phyloP scores from a whole-genome alignment of 139 green algal species.

The Tetradesmus obliquus region DNA sequence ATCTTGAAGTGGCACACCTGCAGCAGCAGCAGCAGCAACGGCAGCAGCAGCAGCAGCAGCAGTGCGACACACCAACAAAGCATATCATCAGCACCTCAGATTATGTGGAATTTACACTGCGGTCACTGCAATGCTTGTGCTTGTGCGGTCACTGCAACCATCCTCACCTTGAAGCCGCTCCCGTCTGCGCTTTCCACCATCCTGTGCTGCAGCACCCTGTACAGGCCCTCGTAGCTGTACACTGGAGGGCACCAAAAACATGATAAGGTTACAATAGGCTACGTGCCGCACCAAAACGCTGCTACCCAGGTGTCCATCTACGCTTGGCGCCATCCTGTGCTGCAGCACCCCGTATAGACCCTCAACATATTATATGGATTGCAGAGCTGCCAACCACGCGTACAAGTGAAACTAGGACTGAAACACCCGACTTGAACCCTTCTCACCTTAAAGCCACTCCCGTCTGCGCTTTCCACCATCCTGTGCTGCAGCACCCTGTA shows the following conservation, averaged over 20 bases:
- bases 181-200: constrained; percentile 26
- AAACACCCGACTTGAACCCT: background rate
- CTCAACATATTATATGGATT: too few species aligned
- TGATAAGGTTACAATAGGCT: too few species aligned
- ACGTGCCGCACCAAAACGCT: too few species aligned
- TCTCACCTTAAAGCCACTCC: background rate
- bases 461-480: constrained; percentile 23
- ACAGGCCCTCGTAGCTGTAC: constrained; percentile 72
- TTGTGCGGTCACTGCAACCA: background rate
- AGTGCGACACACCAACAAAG: too few species aligned
- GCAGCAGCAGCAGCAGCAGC: too few species aligned
- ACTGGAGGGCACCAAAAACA: background rate
- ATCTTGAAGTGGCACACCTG: constrained; percentile 30
- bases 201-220: constrained; percentile 49
- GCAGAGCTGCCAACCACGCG: too few species aligned
- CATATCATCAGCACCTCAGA: too few species aligned
- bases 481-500: constrained; percentile 55
- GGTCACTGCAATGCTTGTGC: too few species aligned
- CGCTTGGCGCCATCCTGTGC: background rate
- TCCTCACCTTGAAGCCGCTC: background rate
- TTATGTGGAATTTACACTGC: too few species aligned
- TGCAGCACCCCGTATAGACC: background rate
- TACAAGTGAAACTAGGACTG: too few species aligned
- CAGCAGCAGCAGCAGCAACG: background rate
- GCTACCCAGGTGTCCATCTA: background rate